These are phyloP conservation scores for Podochytrium sp. DNA, from an alignment of 192 early-diverging fungal species.

Conservation along the genomic window DNA sequence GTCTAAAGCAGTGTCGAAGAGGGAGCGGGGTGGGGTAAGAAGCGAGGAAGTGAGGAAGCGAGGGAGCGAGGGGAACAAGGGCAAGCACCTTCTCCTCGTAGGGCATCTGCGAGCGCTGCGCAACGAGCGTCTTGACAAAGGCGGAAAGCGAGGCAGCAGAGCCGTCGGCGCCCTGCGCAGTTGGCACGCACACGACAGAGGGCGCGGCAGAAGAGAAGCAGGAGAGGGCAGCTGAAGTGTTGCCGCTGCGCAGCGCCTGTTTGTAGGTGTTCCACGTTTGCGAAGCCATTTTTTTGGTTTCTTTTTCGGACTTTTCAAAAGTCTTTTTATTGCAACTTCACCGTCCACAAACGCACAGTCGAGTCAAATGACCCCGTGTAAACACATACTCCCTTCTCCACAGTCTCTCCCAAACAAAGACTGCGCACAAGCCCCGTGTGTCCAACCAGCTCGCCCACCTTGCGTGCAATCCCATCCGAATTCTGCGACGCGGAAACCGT, in stretches of 20 bases:
- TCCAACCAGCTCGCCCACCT: constrained; percentile 55
- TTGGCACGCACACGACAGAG: constrained; percentile 28
- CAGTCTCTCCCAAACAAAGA: constrained; percentile 45
- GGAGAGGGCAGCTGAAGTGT: constrained; percentile 2
- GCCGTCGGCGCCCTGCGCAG: constrained; percentile 26
- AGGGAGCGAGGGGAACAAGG: not conserved
- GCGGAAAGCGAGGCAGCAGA: constrained; percentile 4
- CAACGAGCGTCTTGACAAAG: constrained; percentile 19
- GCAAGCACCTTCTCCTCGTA: constrained; percentile 18
- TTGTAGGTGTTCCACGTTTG: not conserved
- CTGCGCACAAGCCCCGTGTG: constrained; percentile 60
- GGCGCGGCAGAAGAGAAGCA: constrained; percentile 19
- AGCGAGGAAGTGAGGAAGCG: not conserved
- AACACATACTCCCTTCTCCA: not conserved
- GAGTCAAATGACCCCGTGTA: constrained; percentile 9
- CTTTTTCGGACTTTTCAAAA: no score
- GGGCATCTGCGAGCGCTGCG: constrained; percentile 4
- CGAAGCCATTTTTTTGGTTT: not conserved
- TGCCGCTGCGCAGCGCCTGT: not conserved
- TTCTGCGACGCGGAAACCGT: constrained; percentile 47
- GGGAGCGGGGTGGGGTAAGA: not conserved
- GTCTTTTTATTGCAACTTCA: no score
- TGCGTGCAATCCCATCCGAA: constrained; percentile 32
- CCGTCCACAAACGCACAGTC: not conserved
- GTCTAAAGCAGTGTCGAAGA: not conserved